phyloP scores from a whole-genome alignment of 2,329 filamentous ascomycete genomes.

The Trichoderma semiorbis region DNA sequence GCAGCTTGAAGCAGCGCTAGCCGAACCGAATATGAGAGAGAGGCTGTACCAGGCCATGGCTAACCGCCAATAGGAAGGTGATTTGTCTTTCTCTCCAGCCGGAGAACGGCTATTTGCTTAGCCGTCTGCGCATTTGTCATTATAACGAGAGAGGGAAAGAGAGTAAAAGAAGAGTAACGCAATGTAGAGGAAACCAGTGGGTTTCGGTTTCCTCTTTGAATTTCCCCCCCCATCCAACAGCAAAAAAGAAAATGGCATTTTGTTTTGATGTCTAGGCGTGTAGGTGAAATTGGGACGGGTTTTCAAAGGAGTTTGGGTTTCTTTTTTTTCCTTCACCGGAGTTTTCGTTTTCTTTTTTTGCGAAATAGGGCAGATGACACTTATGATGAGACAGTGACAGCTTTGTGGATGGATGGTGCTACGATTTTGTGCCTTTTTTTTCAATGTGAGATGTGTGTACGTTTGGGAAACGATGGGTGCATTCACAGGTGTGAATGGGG shows the following conservation, averaged over 20 bases:
- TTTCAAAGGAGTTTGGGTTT: neutral
- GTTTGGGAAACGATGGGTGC: neutral
- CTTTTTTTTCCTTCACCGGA: neutral
- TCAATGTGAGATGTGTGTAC: neutral
- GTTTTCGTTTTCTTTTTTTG: neutral
- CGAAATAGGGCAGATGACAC: neutral
- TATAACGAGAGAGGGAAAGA: neutral
- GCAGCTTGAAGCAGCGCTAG: conserved; percentile 24
- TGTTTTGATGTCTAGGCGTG: neutral
- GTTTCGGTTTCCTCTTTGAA: neutral
- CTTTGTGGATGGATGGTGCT: neutral
- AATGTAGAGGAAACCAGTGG: neutral
- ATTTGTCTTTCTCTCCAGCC: neutral
- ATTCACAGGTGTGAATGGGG: neutral
- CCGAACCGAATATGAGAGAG: conserved; percentile 25
- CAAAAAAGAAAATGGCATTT: neutral
- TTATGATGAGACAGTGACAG: neutral
- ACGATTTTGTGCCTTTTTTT: neutral
- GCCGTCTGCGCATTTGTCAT: neutral
- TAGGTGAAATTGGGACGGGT: neutral
- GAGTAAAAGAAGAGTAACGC: neutral
- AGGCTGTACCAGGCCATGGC: conserved; percentile 26
- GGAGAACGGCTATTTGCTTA: neutral
- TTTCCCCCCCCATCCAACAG: neutral
- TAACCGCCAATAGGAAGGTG: conserved; percentile 16